Conservation (phyloP, 2,329 filamentous ascomycete species). For the Neurospora sp. region DNA sequence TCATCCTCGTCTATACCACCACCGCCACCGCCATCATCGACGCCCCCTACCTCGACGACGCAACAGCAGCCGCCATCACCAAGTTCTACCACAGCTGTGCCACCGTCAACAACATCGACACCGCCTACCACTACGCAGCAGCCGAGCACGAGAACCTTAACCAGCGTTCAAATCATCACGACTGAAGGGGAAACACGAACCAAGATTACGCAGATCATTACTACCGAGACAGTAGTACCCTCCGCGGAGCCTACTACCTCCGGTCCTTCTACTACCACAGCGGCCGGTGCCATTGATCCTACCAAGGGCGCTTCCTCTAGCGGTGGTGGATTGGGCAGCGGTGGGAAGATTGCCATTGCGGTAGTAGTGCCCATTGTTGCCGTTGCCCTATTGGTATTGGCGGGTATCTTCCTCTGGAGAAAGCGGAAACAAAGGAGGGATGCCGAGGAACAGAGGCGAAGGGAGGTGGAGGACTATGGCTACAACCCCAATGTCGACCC, state of each 20-base stretch:
- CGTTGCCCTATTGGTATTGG: constrained; percentile 70
- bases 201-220: constrained; percentile 13
- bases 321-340: constrained; percentile 42
- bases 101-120: not conserved
- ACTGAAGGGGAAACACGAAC: constrained; percentile 4
- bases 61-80: not conserved
- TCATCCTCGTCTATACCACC: constrained; percentile 1
- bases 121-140: not conserved
- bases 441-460: constrained; percentile 78
- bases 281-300: constrained; percentile 21
- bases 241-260: constrained; percentile 19
- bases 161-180: constrained; percentile 44
- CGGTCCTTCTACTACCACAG: constrained; percentile 20
- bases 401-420: constrained; percentile 76
- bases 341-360: constrained; percentile 77
- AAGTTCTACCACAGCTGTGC: not conserved
- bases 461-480: constrained; percentile 94
- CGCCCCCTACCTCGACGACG: constrained; percentile 1
- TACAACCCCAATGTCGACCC: constrained; percentile 98
- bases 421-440: constrained; percentile 78
- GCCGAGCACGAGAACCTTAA: constrained; percentile 21
- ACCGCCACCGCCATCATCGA: constrained; percentile 6
- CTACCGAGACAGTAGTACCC: constrained; percentile 14
- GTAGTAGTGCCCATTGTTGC: constrained; percentile 89
- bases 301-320: constrained; percentile 15